phyloP scores from a whole-genome alignment of 1,284 basidiomycete species.

The Porodaedalea pini region DNA sequence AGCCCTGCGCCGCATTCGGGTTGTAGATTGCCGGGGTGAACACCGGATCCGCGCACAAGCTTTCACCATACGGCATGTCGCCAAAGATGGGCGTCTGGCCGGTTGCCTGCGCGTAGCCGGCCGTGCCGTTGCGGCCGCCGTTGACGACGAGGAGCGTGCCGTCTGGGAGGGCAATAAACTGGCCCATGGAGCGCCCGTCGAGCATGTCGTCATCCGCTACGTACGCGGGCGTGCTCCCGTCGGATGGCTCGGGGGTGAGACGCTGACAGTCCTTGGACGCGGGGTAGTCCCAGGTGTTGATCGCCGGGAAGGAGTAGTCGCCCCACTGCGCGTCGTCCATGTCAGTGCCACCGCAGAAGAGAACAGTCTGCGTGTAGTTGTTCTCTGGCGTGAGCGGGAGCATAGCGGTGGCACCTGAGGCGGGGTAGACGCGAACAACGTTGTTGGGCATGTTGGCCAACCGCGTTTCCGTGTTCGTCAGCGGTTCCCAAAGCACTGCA shows the following conservation, averaged over 20 bases:
- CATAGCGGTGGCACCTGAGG: conserved; percentile 88
- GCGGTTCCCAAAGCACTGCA: conserved; percentile 61
- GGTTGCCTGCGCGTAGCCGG: conserved; percentile 61
- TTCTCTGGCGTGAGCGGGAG: conserved; percentile 86
- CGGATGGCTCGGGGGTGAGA: conserved; percentile 76
- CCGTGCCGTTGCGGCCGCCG: conserved; percentile 75
- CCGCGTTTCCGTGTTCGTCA: conserved; percentile 55
- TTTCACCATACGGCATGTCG: conserved; percentile 63
- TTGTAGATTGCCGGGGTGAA: conserved; percentile 75
- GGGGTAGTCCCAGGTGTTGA: conserved; percentile 62
- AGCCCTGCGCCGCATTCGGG: conserved; percentile 58
- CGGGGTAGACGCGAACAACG: conserved; percentile 87
- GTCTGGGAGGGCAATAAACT: conserved; percentile 78
- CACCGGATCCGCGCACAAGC: conserved; percentile 63
- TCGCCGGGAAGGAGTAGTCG: conserved; percentile 65
- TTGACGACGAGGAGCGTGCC: conserved; percentile 75
- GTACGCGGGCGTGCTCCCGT: conserved; percentile 52
- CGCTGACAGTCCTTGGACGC: conserved; percentile 66
- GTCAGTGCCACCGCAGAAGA: conserved; percentile 87
- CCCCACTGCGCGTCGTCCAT: conserved; percentile 71
- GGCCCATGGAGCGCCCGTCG: conserved; percentile 79
- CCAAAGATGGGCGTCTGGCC: conserved; percentile 39
- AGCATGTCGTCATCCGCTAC: conserved; percentile 73
- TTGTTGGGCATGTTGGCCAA: conserved; percentile 61
- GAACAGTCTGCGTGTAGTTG: conserved; percentile 79